Percentiles rank a stretch among this genome's conserved stretches.
These are phyloP conservation scores for Croton setiger DNA, from an alignment of 441 rosid species.

Conservation along the genomic window DNA sequence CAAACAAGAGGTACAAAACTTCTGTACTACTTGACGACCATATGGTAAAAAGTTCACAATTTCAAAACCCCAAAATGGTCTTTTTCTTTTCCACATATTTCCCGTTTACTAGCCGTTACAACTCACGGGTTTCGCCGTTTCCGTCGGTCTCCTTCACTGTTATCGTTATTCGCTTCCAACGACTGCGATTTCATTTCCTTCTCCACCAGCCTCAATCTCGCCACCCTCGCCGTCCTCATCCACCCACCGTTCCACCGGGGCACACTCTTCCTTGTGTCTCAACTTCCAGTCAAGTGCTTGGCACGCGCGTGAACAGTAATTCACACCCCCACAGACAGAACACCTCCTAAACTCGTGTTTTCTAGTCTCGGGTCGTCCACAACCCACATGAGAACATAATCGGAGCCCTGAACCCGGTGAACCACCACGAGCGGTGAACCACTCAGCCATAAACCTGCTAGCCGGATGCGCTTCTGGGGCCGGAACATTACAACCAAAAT, in stretches of 20 bases:
- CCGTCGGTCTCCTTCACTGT: slow-evolving; percentile 23
- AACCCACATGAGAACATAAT: slow-evolving; percentile 74
- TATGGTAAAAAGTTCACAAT: slow-evolving; percentile 2
- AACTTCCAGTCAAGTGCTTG: slow-evolving; percentile 96
- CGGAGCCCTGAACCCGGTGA: slow-evolving; percentile 53
- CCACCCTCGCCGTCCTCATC: slow-evolving; percentile 48
- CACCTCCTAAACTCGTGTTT: slow-evolving; percentile 88
- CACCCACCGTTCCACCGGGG: slow-evolving; percentile 63
- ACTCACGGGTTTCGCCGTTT: slow-evolving; percentile 16
- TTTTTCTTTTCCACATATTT: neutral
- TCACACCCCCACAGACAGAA: slow-evolving; percentile 87
- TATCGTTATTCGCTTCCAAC: slow-evolving; percentile 35
- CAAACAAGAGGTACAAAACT: slow-evolving; percentile 28
- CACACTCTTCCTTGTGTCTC: slow-evolving; percentile 75
- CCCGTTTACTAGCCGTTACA: slow-evolving; percentile 14
- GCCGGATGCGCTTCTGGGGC: slow-evolving; percentile 84
- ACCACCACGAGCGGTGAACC: slow-evolving; percentile 51
- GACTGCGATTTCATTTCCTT: slow-evolving; percentile 30
- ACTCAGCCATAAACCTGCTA: slow-evolving; percentile 59
- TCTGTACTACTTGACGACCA: slow-evolving; percentile 21
- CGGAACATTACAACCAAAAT: slow-evolving; percentile 92
- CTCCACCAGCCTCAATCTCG: slow-evolving; percentile 29
- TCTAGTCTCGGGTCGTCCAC: slow-evolving; percentile 91
- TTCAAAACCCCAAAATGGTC: slow-evolving; percentile 26
- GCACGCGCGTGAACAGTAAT: slow-evolving; percentile 94